Percentiles rank a stretch among this genome's conserved stretches.
phyloP scores from a whole-genome alignment of 768 basidiomycete genomes.

The Phaeotremella skinneri region DNA sequence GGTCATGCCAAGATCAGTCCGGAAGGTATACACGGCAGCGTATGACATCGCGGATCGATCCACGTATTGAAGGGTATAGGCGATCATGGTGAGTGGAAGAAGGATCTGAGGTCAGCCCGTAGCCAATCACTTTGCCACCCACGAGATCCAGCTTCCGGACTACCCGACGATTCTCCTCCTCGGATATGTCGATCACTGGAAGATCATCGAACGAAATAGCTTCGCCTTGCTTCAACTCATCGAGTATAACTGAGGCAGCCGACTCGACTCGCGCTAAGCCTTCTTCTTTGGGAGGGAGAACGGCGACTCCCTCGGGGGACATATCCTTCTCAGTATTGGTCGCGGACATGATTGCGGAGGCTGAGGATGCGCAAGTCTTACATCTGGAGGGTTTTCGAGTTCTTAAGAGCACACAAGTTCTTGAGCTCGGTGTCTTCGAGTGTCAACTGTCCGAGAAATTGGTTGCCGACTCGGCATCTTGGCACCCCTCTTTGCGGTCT shows the following conservation, averaged over 20 bases:
- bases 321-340: not conserved
- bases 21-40: constrained; percentile 35
- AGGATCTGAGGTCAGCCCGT: constrained; percentile 14
- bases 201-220: constrained; percentile 19
- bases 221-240: constrained; percentile 23
- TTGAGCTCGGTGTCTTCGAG: too few species aligned
- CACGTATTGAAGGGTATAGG: constrained; percentile 35
- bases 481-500: too few species aligned
- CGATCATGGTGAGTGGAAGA: constrained; percentile 31
- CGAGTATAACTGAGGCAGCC: constrained; percentile 17
- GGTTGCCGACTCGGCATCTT: too few species aligned
- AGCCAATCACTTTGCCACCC: constrained; percentile 2
- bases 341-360: constrained; percentile 1
- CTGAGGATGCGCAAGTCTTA: too few species aligned
- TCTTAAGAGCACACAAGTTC: too few species aligned
- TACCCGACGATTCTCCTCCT: constrained; percentile 24
- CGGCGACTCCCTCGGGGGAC: not conserved
- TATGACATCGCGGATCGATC: constrained; percentile 40
- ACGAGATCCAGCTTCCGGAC: constrained; percentile 31
- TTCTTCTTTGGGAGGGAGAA: not conserved
- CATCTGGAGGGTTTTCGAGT: too few species aligned
- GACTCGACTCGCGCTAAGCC: constrained; percentile 18
- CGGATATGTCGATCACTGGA: constrained; percentile 18
- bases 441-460: too few species aligned
- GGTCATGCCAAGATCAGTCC: constrained; percentile 28